A percentile compares a stretch with the other conserved stretches of the same genome.
Conservation (phyloP, 495 filamentous ascomycete genomes). For the Rhypophila decipiens region DNA sequence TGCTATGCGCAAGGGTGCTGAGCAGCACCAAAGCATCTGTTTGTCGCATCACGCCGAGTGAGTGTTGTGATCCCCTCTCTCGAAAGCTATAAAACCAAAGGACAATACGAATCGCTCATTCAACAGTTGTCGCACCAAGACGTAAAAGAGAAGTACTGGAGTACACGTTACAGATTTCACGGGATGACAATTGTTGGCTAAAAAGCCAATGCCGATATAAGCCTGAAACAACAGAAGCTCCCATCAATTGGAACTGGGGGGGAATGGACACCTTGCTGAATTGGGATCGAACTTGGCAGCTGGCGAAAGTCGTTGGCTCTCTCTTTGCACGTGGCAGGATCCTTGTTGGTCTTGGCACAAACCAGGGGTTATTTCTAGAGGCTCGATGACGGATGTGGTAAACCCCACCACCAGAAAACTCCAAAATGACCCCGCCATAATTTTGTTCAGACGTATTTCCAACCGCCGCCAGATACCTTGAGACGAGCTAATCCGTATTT, state of each 20-base stretch:
- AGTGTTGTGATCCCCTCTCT: slow-evolving; percentile 5
- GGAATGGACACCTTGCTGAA: slow-evolving; percentile 27
- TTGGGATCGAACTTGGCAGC: slow-evolving; percentile 14
- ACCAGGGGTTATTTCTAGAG: neutral
- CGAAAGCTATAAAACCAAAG: neutral
- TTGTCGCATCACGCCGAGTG: slow-evolving; percentile 20
- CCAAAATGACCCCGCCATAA: slow-evolving; percentile 13
- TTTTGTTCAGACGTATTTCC: too few species aligned
- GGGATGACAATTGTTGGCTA: neutral
- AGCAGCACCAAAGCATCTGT: slow-evolving; percentile 27
- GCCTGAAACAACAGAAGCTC: neutral
- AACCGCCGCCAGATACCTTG: too few species aligned
- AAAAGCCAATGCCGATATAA: neutral
- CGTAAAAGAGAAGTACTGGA: too few species aligned
- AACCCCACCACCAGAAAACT: slow-evolving; percentile 8
- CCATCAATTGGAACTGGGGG: neutral
- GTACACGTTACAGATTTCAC: slow-evolving; percentile 4
- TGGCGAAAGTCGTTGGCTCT: slow-evolving; percentile 2
- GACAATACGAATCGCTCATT: neutral
- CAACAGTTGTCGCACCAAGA: slow-evolving; percentile 4
- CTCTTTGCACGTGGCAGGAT: slow-evolving; percentile 8
- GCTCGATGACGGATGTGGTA: neutral
- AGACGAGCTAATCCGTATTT: too few species aligned
- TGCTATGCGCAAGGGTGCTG: slow-evolving; percentile 22
- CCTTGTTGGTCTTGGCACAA: neutral